Base-by-base conservation (phyloP, 225 moss, liverwort and hornwort species). In the Climacium dendroides region DNA sequence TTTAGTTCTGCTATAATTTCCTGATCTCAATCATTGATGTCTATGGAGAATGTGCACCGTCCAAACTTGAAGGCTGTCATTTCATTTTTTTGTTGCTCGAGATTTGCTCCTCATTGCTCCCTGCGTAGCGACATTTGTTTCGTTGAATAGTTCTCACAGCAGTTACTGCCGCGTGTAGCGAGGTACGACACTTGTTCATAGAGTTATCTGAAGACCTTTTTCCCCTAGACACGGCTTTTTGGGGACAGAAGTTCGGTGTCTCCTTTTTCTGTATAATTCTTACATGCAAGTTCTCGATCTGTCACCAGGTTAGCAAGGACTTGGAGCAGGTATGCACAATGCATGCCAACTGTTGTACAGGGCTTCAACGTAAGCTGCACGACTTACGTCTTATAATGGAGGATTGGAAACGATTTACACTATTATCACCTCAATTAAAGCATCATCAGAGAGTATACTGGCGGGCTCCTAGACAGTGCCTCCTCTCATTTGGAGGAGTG, bases 261-360 rank as follows among this genome's bases (percentile, higher is more conserved):
- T 63, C 63, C 25, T 39, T 79, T 76, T 60, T 67, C 60, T 86
- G 66, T 63, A 70, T 23, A 37, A 74, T 75, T 80, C 77, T 83
- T 58, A 74, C 69, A 11, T 80, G 43, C 74, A 88, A 83, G 50
- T 83, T 93, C 30, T 52, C 82, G 86, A 76, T 87, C 7, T 87
- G 50, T 80, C 41, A 77, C 37, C 92, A 94, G 94, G 78, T 94
- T 66, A 94, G 94, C 91, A 92, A 90, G 57, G 96, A 99, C 93
- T 92, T 99, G 66, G 92, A 94, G 86, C 89, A 95, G 91, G 97
- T 99, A 45, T 96, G 96, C 91, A 99, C 97, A 26, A 99, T 99
- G 97, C 98, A 99, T 85, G 98, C 97, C 55, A 99, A 97, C 74
- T 99, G 98, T 89, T 99, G 97, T 87, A 97, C 95, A 84, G 97